These are phyloP conservation scores for Cornus kousa DNA, from an alignment of 148 eudicot genomes.

Conservation along the genomic window DNA sequence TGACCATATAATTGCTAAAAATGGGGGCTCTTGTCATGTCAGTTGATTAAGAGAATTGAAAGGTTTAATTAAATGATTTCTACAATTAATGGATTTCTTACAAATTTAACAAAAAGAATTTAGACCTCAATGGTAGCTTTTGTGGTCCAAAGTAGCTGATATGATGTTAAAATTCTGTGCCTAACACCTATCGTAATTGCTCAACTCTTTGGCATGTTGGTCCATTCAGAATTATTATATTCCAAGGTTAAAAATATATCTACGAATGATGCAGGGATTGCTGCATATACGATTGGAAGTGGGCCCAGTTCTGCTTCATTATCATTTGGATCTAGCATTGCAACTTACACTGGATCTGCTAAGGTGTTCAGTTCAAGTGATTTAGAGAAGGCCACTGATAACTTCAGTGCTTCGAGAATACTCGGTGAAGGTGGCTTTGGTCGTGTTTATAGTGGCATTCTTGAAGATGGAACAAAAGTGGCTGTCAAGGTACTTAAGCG, in stretches of 20 bases:
- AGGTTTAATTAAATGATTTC: neutral
- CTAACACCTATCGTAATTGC: neutral
- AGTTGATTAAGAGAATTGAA: neutral
- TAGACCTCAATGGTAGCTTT: neutral
- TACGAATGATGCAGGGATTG: conserved; percentile 37
- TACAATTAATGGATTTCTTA: neutral
- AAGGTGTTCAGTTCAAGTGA: conserved; percentile 67
- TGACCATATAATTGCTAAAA: neutral
- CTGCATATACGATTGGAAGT: conserved; percentile 56
- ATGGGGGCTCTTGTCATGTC: neutral
- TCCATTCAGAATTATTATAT: neutral
- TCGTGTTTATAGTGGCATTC: conserved; percentile 67
- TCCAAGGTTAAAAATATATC: neutral
- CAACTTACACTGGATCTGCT: conserved; percentile 68
- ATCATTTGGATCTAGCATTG: conserved; percentile 64
- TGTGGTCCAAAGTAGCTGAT: neutral
- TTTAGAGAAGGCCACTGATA: conserved; percentile 74
- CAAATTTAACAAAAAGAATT: neutral
- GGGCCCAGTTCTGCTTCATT: conserved; percentile 57
- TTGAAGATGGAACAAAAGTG: conserved; percentile 71
- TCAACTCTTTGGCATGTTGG: neutral
- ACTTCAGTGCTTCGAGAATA: conserved; percentile 51
- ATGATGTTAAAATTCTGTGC: neutral
- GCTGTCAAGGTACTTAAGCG: conserved; percentile 91
- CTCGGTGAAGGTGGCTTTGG: conserved; percentile 98